Percentiles rank a stretch among this genome's conserved stretches.
These are phyloP conservation scores for Neopestalotiopsis rosae DNA, from an alignment of 2,329 filamentous ascomycete genomes.

Conservation along the genomic window DNA sequence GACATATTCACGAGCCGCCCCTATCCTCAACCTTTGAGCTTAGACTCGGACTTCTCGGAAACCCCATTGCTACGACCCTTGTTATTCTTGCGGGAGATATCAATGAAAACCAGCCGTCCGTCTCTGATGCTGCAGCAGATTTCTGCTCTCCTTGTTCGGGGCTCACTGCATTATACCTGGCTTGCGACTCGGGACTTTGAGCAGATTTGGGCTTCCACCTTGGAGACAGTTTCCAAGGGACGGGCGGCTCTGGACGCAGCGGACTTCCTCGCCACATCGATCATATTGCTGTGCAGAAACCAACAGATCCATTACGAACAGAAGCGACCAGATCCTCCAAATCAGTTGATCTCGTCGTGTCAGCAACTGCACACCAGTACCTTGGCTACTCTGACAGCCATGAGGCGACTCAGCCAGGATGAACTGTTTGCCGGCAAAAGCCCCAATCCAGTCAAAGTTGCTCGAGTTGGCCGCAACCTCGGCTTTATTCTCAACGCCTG, in stretches of 20 bases:
- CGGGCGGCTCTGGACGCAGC: slow-evolving; percentile 38
- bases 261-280: slow-evolving; percentile 40
- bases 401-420: slow-evolving; percentile 33
- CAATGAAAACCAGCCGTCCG: slow-evolving; percentile 33
- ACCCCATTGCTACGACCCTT: slow-evolving; percentile 36
- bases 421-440: slow-evolving; percentile 23
- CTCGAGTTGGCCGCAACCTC: slow-evolving; percentile 29
- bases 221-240: slow-evolving; percentile 40
- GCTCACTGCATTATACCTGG: slow-evolving; percentile 47
- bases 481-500: slow-evolving; percentile 16
- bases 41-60: slow-evolving; percentile 36
- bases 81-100: slow-evolving; percentile 40
- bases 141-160: slow-evolving; percentile 39
- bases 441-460: slow-evolving; percentile 26
- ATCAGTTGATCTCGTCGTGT: slow-evolving; percentile 28
- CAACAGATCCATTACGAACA: slow-evolving; percentile 22
- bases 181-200: slow-evolving; percentile 47
- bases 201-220: slow-evolving; percentile 45
- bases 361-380: slow-evolving; percentile 47
- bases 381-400: slow-evolving; percentile 44
- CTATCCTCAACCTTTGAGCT: slow-evolving; percentile 41
- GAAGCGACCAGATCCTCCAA: slow-evolving; percentile 23
- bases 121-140: slow-evolving; percentile 44
- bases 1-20: slow-evolving; percentile 38
- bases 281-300: slow-evolving; percentile 38